These are phyloP conservation scores for Pseudevernia furfuracea DNA, from an alignment of 495 filamentous ascomycete genomes.

Conservation along the genomic window DNA sequence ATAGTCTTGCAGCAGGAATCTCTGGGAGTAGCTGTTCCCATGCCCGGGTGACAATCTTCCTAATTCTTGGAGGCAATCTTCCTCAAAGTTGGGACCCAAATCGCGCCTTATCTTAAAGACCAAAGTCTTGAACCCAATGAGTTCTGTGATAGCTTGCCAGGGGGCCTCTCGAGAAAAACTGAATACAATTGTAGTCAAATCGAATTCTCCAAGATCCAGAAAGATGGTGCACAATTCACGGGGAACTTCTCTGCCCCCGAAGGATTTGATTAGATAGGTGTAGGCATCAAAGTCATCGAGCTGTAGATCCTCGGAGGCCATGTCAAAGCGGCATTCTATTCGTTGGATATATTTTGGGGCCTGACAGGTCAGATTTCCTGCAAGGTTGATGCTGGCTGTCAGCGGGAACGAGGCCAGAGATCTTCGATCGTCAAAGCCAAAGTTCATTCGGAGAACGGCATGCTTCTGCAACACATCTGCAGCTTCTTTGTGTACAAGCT, in stretches of 20 bases:
- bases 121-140: neutral
- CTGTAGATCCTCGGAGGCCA: neutral
- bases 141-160: neutral
- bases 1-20: neutral
- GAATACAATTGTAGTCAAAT: neutral
- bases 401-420: neutral
- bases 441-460: neutral
- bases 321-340: neutral
- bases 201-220: neutral
- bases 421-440: neutral
- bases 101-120: neutral
- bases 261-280: neutral
- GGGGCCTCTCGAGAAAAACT: neutral
- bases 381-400: neutral
- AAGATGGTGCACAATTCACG: neutral
- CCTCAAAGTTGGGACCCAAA: neutral
- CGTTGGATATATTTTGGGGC: neutral
- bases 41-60: too few species aligned
- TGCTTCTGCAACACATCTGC: neutral
- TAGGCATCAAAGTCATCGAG: neutral
- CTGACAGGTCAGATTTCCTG: neutral
- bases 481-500: neutral
- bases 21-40: too few species aligned
- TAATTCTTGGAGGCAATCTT: neutral
- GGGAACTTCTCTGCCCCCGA: neutral